These are phyloP conservation scores for Lodderomyces metapsilosis DNA, from an alignment of 1,139 yeast genomes.

Conservation along the genomic window DNA sequence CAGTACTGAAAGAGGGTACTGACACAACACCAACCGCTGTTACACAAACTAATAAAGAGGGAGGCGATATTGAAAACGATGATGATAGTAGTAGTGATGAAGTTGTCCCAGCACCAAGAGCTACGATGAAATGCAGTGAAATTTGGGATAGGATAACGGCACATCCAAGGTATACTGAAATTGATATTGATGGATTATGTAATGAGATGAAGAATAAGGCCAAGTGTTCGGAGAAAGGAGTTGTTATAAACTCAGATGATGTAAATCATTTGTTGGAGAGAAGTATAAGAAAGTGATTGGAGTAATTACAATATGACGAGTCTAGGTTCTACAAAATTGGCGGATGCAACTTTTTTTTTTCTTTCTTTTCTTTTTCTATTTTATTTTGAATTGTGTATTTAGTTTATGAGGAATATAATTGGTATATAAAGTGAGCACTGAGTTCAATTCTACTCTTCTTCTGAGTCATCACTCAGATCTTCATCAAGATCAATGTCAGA, in stretches of 20 bases:
- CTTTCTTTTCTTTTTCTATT: conserved; percentile 4
- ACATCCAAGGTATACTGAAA: conserved; percentile 89
- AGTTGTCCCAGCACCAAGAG: conserved; percentile 37
- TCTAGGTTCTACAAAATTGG: no score
- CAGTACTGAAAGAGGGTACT: conserved; percentile 5
- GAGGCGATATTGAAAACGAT: conserved; percentile 1
- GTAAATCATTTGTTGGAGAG: conserved; percentile 62
- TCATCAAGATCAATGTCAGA: background rate
- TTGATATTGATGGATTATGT: conserved; percentile 93
- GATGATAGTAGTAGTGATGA: conserved; percentile 23
- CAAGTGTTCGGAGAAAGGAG: conserved; percentile 92
- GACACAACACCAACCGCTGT: conserved; percentile 13
- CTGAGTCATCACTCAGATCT: background rate
- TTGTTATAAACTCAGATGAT: conserved; percentile 76
- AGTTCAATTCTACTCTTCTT: background rate
- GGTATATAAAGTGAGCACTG: background rate
- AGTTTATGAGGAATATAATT: background rate
- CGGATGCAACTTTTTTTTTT: no score
- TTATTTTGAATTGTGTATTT: conserved; percentile 1
- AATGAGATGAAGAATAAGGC: conserved; percentile 85
- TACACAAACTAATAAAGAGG: conserved; percentile 8
- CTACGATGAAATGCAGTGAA: conserved; percentile 66
- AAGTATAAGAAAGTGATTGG: conserved; percentile 19
- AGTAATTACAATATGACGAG: background rate
- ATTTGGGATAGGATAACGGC: conserved; percentile 95